Conservation (phyloP, 768 basidiomycete genomes). For the Albatrellus ellisii region DNA sequence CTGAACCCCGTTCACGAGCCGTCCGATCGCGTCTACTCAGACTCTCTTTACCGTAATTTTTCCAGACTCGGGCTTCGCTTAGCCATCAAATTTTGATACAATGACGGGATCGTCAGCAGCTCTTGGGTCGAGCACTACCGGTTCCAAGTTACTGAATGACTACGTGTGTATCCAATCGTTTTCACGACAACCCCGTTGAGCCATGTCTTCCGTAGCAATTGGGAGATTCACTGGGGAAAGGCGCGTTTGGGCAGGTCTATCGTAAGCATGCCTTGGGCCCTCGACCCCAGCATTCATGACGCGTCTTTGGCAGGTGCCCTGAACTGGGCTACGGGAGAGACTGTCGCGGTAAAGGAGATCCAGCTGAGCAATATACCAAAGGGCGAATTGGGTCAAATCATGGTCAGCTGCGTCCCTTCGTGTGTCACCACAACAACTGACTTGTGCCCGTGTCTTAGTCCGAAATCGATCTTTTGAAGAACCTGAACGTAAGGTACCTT, state of each 20-base stretch:
- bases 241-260: conserved; percentile 95
- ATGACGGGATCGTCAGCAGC: conserved; percentile 9
- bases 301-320: conserved; percentile 47
- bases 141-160: conserved; percentile 13
- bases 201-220: conserved; percentile 53
- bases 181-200: background rate
- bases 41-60: background rate
- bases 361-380: conserved; percentile 89
- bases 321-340: conserved; percentile 96
- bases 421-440: background rate
- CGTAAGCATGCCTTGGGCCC: conserved; percentile 38
- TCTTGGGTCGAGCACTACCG: conserved; percentile 7
- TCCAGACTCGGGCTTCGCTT: background rate
- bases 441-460: conserved; percentile 35
- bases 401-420: conserved; percentile 40
- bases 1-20: background rate
- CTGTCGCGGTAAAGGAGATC: conserved; percentile 97
- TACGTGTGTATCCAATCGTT: conserved; percentile 3
- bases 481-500: conserved; percentile 59
- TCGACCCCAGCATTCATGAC: background rate
- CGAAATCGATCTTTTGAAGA: conserved; percentile 96
- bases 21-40: background rate
- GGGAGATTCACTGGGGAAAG: conserved; percentile 91
- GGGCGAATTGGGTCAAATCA: conserved; percentile 90
- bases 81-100: background rate